These are phyloP conservation scores for Trametes pubescens DNA, from an alignment of 1,284 basidiomycete species.

Conservation along the genomic window DNA sequence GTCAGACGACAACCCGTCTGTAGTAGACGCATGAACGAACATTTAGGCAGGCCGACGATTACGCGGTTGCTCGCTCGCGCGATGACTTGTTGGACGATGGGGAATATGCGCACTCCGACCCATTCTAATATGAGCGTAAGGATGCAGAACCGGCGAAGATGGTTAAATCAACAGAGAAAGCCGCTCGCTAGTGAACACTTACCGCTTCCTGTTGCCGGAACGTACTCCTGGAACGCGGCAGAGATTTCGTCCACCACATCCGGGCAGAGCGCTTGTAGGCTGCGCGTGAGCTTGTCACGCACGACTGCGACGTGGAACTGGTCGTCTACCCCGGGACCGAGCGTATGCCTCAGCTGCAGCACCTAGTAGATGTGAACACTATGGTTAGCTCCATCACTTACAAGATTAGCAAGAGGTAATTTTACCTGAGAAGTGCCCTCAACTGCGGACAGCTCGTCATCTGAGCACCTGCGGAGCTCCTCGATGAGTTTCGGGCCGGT, in stretches of 20 bases:
- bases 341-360: slow-evolving; percentile 29
- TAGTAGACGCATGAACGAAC: neutral
- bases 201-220: slow-evolving; percentile 29
- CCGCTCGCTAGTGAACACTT: slow-evolving; percentile 16
- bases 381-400: neutral
- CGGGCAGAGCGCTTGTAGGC: slow-evolving; percentile 39
- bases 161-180: too few relatives aligned
- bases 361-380: slow-evolving; percentile 11
- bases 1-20: neutral
- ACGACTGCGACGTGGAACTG: slow-evolving; percentile 43
- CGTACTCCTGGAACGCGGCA: slow-evolving; percentile 35
- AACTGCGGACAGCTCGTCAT: slow-evolving; percentile 49
- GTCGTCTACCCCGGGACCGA: slow-evolving; percentile 34
- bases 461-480: slow-evolving; percentile 50
- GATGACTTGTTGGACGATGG: slow-evolving; percentile 28
- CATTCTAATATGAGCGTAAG: slow-evolving; percentile 14
- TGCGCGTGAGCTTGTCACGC: slow-evolving; percentile 39
- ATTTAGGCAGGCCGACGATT: slow-evolving; percentile 32
- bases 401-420: neutral
- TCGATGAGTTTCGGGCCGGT: slow-evolving; percentile 48
- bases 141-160: neutral
- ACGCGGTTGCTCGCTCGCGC: slow-evolving; percentile 33
- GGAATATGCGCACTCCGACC: slow-evolving; percentile 21
- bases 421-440: slow-evolving; percentile 44
- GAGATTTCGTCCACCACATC: slow-evolving; percentile 43